Conservation (phyloP, 1,139 yeast species). For the Yamadazyma atmosphaerica region DNA sequence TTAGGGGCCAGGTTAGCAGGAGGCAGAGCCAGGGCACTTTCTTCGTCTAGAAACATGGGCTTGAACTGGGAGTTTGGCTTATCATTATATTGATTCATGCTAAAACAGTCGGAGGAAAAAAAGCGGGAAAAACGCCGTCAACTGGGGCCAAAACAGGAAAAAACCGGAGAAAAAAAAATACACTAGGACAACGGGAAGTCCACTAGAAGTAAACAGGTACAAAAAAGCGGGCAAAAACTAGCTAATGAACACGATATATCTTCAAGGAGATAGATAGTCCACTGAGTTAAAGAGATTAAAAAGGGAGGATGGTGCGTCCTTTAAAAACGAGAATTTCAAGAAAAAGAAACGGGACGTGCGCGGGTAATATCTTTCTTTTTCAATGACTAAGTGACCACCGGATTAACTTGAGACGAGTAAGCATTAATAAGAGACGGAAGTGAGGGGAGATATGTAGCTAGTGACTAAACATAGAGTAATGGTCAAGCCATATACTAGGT, state of each 20-base stretch:
- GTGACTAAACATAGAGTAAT: too few species aligned
- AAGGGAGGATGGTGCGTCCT: background rate
- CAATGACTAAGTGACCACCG: background rate
- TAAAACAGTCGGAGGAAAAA: background rate
- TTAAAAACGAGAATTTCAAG: background rate
- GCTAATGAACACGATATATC: too few species aligned
- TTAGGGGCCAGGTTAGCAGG: background rate
- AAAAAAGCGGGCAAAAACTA: constrained; percentile 12
- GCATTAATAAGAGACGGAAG: background rate
- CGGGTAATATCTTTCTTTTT: background rate
- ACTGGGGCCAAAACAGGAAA: background rate
- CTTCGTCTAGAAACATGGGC: constrained; percentile 4
- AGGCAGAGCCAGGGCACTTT: background rate
- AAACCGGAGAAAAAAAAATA: background rate
- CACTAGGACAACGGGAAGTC: background rate
- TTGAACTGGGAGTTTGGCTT: constrained; percentile 3
- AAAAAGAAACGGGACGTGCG: background rate
- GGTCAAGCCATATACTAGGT: too few species aligned
- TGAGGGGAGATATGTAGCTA: background rate
- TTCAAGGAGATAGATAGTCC: too few species aligned
- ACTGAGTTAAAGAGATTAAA: too few species aligned
- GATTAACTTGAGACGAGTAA: background rate
- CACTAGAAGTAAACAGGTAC: too few species aligned
- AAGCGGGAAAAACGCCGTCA: background rate
- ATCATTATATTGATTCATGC: constrained; percentile 5